Conservation (phyloP, 129 eudicot species). For the Escallonia rubra region DNA sequence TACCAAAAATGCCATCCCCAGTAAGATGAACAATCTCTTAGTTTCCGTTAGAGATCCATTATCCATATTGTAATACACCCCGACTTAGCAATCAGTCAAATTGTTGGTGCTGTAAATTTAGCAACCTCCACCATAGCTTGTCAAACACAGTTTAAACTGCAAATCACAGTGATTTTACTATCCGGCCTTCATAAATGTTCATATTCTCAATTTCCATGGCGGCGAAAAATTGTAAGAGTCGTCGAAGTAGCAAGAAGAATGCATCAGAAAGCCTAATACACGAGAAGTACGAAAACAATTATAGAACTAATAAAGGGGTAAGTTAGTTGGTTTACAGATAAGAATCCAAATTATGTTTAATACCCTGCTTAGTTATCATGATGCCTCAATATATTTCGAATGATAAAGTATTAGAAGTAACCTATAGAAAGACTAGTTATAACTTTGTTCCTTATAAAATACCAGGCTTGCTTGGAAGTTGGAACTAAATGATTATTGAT, state of each 20-base stretch:
- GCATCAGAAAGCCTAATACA: not conserved
- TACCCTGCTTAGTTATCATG: no score
- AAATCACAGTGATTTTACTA: not conserved
- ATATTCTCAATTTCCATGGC: not conserved
- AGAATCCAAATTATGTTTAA: no score
- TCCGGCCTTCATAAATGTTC: not conserved
- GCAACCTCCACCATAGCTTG: conserved; percentile 2
- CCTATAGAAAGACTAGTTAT: no score
- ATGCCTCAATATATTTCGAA: no score
- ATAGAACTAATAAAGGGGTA: not conserved
- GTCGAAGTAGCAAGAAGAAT: not conserved
- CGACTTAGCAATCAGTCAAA: conserved; percentile 8
- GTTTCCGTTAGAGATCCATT: conserved; percentile 23
- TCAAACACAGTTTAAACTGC: not conserved
- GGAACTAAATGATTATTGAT: no score
- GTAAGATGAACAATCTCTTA: conserved; percentile 28
- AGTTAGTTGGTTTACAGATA: not conserved
- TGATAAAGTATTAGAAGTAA: no score
- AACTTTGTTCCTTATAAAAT: no score
- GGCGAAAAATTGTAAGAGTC: not conserved
- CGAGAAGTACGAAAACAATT: not conserved
- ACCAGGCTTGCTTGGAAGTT: no score
- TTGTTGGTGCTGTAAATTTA: not conserved
- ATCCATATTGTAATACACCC: conserved; percentile 32
- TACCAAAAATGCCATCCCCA: conserved; percentile 26